Evolutionary conservation across 192 early-diverging fungal species (phyloP).

Genomic region (Coemansia sp.): DNA sequence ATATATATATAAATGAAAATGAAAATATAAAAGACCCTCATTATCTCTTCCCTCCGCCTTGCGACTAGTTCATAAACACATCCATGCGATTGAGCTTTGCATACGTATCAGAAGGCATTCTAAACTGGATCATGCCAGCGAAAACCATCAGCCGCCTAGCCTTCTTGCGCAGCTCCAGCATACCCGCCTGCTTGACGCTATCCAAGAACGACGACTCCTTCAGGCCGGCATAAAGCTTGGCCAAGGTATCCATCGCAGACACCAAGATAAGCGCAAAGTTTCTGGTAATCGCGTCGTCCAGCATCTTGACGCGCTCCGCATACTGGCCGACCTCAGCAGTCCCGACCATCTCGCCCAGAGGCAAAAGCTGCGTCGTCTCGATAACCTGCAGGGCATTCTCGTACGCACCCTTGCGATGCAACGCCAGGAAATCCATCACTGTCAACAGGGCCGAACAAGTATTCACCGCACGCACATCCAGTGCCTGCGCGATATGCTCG

Average conservation of each 20-base stretch:
- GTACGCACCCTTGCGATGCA: conserved; percentile 55
- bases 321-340: conserved; percentile 49
- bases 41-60: too few species aligned
- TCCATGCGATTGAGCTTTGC: conserved; percentile 72
- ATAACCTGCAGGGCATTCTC: conserved; percentile 64
- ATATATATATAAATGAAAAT: too few species aligned
- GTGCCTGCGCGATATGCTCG: conserved; percentile 48
- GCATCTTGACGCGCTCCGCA: conserved; percentile 61
- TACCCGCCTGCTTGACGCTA: conserved; percentile 46
- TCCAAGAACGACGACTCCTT: conserved; percentile 57
- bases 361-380: conserved; percentile 61
- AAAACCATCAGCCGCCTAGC: conserved; percentile 75
- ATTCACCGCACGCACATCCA: conserved; percentile 42
- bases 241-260: conserved; percentile 65
- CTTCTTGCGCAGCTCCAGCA: conserved; percentile 57
- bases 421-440: conserved; percentile 60
- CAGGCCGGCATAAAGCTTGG: conserved; percentile 57
- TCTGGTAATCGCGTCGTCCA: conserved; percentile 67
- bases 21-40: too few species aligned
- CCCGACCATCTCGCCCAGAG: conserved; percentile 39
- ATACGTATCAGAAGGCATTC: conserved; percentile 78
- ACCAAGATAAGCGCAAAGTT: conserved; percentile 77
- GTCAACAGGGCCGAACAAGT: conserved; percentile 59
- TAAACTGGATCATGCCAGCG: conserved; percentile 81
- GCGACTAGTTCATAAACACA: conserved; percentile 60